These are phyloP conservation scores for Darksidea phi DNA, from an alignment of 495 filamentous ascomycete genomes.

Conservation along the genomic window DNA sequence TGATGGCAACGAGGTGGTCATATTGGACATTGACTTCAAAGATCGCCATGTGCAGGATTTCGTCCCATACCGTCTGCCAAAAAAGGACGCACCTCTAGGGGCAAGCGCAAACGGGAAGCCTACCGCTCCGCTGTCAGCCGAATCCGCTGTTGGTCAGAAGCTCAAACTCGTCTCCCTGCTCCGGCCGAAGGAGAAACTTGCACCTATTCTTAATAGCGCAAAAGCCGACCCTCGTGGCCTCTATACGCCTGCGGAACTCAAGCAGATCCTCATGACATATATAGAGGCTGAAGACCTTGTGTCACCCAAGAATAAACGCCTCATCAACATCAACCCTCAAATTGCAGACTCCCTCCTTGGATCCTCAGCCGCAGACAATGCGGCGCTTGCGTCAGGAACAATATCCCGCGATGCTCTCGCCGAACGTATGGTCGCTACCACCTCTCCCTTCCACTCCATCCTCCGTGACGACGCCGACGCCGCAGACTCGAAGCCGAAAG, in stretches of 20 bases:
- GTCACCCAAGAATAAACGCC: slow-evolving; percentile 59
- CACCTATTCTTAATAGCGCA: slow-evolving; percentile 55
- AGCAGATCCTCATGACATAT: slow-evolving; percentile 53
- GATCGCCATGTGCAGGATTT: slow-evolving; percentile 57
- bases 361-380: slow-evolving; percentile 51
- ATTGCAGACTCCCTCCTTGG: slow-evolving; percentile 63
- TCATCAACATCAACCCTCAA: slow-evolving; percentile 62
- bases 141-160: slow-evolving; percentile 57
- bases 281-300: slow-evolving; percentile 51
- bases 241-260: slow-evolving; percentile 55
- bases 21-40: slow-evolving; percentile 66
- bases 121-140: slow-evolving; percentile 44
- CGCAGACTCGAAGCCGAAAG: slow-evolving; percentile 57
- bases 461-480: slow-evolving; percentile 54
- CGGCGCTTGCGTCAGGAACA: slow-evolving; percentile 58
- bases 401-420: slow-evolving; percentile 63
- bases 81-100: slow-evolving; percentile 49
- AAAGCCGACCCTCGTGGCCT: slow-evolving; percentile 50
- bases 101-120: slow-evolving; percentile 47
- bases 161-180: slow-evolving; percentile 56
- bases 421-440: slow-evolving; percentile 57
- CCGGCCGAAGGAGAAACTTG: slow-evolving; percentile 57
- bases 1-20: slow-evolving; percentile 63
- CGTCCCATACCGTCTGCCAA: slow-evolving; percentile 63
- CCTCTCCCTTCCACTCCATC: slow-evolving; percentile 57